phyloP scores from a whole-genome alignment of 2,329 filamentous ascomycete species.

The Hysterium pulicare region DNA sequence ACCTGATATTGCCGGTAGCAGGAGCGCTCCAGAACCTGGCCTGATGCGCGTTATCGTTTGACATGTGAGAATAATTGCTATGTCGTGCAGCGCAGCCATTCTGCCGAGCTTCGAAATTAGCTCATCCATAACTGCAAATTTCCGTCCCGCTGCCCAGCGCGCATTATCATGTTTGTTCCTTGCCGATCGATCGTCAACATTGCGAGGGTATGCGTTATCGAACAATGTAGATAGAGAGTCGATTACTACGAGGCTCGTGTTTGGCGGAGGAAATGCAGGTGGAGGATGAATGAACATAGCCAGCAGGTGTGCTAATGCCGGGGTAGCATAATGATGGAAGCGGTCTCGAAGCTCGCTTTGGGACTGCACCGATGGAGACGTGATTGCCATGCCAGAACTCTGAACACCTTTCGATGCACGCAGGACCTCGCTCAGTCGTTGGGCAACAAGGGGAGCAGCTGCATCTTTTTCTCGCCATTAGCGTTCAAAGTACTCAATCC shows the following conservation, averaged over 20 bases:
- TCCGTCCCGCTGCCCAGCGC: conserved; percentile 48
- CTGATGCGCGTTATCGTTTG: conserved; percentile 82
- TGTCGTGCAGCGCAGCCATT: conserved; percentile 67
- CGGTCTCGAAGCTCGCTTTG: conserved; percentile 41
- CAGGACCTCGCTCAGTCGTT: conserved; percentile 50
- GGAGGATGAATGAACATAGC: conserved; percentile 70
- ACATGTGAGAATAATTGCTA: conserved; percentile 72
- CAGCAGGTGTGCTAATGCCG: conserved; percentile 63
- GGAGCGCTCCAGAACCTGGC: conserved; percentile 60
- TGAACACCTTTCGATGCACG: conserved; percentile 9
- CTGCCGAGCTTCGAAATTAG: conserved; percentile 62
- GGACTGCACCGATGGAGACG: conserved; percentile 14
- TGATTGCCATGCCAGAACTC: conserved; percentile 2
- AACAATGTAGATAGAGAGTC: conserved; percentile 76
- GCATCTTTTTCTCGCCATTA: conserved; percentile 45
- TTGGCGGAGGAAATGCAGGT: conserved; percentile 57
- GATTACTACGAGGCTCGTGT: conserved; percentile 68
- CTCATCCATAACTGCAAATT: conserved; percentile 63
- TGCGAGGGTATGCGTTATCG: conserved; percentile 70
- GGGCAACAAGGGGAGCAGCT: conserved; percentile 46
- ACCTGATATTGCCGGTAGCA: conserved; percentile 73
- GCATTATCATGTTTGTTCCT: conserved; percentile 41
- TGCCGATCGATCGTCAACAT: conserved; percentile 43
- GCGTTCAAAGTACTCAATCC: conserved; percentile 15
- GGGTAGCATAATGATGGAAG: conserved; percentile 62